Evolutionary conservation across 495 filamentous ascomycete species (phyloP), one percentile per base, ranked within the genome.

Genomic region (Penicillium pulvis): DNA sequence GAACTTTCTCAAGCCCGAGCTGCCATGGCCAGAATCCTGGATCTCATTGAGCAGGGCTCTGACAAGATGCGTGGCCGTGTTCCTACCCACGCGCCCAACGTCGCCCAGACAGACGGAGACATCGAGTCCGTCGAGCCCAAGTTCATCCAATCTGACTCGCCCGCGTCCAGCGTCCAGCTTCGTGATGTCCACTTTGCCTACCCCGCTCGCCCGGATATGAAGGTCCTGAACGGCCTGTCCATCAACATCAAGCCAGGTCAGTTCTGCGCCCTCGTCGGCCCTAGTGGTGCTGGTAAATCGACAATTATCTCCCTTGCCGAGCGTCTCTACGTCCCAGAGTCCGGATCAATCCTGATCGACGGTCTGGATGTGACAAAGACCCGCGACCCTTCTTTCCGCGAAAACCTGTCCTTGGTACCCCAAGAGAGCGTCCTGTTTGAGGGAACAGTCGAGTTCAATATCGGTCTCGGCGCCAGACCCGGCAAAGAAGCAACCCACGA

Each of bases 231-330:
- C 26, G 75, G 79, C 6, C 63, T 87, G 24, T 77, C 74, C 55
- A 64, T 90, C 45, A 70, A 76, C 20, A 82, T 89, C 55, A 67
- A 73, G 12, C 81, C 83, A 0, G 82, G 83, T 11, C 75, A 86
- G 59, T 86, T 86, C 62, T 76, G 75, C 16, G 85, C 83, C 5
- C 72, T 87, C 6, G 84, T 87, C 28, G 85, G 85, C 1, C 79
- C 82, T 10, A 83, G 79, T 28, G 85, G 85, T 24, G 81, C 81
- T 48, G 85, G 85, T 35, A 88, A 88, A 67, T 82, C 79, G 3
- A 85, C 84, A 1, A 82, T 85, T 24, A 81, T 89, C 50, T 79
- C 79, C 0, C 71, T 88, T 6, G 68, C 86, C 3, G 84, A 88
- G 59, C 79, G 83, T 23, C 79, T 86, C 64, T 87, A 87, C 69